A percentile compares a stretch with the other conserved stretches of the same genome.
Evolutionary conservation across 2,329 filamentous ascomycete species (phyloP).

Genomic region (Fusarium sp.): DNA sequence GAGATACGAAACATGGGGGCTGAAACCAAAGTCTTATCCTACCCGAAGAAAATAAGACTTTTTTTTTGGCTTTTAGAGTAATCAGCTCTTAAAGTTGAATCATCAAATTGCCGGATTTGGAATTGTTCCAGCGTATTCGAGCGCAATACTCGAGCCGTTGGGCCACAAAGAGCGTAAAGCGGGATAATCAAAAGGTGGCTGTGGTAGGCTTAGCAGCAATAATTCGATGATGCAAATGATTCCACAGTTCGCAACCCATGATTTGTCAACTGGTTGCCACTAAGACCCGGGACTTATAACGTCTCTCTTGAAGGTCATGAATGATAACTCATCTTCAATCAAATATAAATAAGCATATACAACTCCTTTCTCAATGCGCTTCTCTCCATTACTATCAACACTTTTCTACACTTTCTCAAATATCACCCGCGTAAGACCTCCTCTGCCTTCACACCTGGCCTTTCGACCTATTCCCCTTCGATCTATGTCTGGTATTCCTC

Average conservation of each 20-base stretch:
- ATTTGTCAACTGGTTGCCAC: conserved; percentile 36
- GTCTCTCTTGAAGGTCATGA: background rate
- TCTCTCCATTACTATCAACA: conserved; percentile 58
- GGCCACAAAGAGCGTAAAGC: conserved; percentile 7
- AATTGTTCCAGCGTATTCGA: conserved; percentile 7
- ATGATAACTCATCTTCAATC: background rate
- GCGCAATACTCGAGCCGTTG: background rate
- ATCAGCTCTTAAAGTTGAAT: background rate
- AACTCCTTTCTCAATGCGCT: conserved; percentile 54
- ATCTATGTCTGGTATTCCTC: conserved; percentile 82
- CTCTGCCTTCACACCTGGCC: conserved; percentile 36
- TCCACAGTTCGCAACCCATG: conserved; percentile 34
- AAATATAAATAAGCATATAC: conserved; percentile 22
- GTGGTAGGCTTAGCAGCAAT: conserved; percentile 16
- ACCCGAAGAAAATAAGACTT: background rate
- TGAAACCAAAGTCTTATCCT: background rate
- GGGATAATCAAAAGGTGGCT: conserved; percentile 15
- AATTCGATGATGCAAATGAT: conserved; percentile 42
- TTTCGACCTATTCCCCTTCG: conserved; percentile 44
- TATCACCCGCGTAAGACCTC: conserved; percentile 50
- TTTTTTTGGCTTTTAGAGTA: background rate
- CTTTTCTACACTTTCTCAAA: conserved; percentile 59
- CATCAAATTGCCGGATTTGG: background rate
- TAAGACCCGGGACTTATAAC: conserved; percentile 6
- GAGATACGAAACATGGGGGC: background rate